Percentiles rank a stretch among this genome's conserved stretches.
phyloP scores from a whole-genome alignment of 169 alveolate species.

The Eimeria brunetti region DNA sequence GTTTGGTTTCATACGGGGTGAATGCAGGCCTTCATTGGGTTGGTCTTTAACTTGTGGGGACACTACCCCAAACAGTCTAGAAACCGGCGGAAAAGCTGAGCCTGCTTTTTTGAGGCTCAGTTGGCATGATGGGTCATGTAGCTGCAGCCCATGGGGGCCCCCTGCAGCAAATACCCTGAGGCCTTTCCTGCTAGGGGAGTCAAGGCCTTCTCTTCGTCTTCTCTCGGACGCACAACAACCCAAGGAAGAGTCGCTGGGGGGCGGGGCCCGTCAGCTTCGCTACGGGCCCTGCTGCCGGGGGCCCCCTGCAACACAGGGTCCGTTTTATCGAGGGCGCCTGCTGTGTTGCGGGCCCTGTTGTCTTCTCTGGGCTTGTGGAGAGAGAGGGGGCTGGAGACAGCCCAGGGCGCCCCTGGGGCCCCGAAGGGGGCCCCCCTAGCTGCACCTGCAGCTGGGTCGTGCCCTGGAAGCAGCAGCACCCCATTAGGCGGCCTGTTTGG shows the following conservation, averaged over 20 bases:
- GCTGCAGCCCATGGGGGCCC: slow-evolving; percentile 32
- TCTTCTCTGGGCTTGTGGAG: slow-evolving; percentile 51
- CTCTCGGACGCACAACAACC: slow-evolving; percentile 47
- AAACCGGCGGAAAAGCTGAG: slow-evolving; percentile 4
- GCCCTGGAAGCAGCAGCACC: background rate
- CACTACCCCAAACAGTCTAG: slow-evolving; percentile 8
- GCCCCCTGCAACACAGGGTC: slow-evolving; percentile 4
- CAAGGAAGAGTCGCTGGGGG: slow-evolving; percentile 42
- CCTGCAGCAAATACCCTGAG: slow-evolving; percentile 46
- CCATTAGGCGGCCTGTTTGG: slow-evolving; percentile 13
- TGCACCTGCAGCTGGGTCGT: background rate
- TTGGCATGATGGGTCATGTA: slow-evolving; percentile 25
- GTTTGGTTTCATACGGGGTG: background rate
- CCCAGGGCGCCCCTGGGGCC: slow-evolving; percentile 32
- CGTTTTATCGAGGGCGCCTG: slow-evolving; percentile 2
- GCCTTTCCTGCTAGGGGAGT: slow-evolving; percentile 55
- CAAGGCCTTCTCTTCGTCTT: slow-evolving; percentile 51
- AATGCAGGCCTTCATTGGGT: background rate
- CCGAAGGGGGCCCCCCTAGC: background rate
- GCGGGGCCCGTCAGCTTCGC: background rate
- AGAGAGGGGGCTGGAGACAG: slow-evolving; percentile 61
- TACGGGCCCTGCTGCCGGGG: background rate
- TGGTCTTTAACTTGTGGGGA: slow-evolving; percentile 7
- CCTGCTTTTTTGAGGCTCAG: background rate
- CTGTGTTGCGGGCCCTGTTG: background rate